These are phyloP conservation scores for Phaseolus coccineus DNA, from an alignment of 331 rosid species.

Conservation along the genomic window DNA sequence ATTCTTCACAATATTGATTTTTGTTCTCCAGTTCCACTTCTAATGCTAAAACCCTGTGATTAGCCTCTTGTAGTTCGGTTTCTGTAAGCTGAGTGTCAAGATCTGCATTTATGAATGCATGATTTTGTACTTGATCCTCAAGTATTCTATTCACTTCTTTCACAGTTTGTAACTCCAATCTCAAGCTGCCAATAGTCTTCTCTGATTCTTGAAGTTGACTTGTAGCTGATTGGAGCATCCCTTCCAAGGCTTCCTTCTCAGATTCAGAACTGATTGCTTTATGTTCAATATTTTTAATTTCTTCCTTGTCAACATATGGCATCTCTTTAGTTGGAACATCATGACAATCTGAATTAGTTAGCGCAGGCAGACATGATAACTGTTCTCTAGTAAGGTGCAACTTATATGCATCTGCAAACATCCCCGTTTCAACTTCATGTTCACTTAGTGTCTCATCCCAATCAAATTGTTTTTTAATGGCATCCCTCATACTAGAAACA, in stretches of 20 bases:
- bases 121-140: constrained; percentile 56
- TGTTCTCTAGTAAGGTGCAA: constrained; percentile 49
- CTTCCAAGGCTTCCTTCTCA: constrained; percentile 54
- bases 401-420: constrained; percentile 48
- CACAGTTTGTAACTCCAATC: constrained; percentile 60
- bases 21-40: constrained; percentile 76
- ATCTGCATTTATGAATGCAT: constrained; percentile 53
- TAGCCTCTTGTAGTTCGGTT: constrained; percentile 63
- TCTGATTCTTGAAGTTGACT: constrained; percentile 69
- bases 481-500: constrained; percentile 87
- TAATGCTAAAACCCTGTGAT: constrained; percentile 60
- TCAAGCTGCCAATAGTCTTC: constrained; percentile 58
- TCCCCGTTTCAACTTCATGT: constrained; percentile 72
- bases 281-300: constrained; percentile 44
- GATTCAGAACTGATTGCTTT: constrained; percentile 49
- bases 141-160: constrained; percentile 55
- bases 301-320: constrained; percentile 50
- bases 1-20: constrained; percentile 65
- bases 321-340: constrained; percentile 46
- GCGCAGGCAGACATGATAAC: constrained; percentile 38
- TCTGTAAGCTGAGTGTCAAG: constrained; percentile 57
- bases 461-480: constrained; percentile 72
- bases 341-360: constrained; percentile 49
- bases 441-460: constrained; percentile 87
- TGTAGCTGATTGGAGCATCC: constrained; percentile 52